Conservation (phyloP, 768 basidiomycete species). For the Austroboletus eburneus region DNA sequence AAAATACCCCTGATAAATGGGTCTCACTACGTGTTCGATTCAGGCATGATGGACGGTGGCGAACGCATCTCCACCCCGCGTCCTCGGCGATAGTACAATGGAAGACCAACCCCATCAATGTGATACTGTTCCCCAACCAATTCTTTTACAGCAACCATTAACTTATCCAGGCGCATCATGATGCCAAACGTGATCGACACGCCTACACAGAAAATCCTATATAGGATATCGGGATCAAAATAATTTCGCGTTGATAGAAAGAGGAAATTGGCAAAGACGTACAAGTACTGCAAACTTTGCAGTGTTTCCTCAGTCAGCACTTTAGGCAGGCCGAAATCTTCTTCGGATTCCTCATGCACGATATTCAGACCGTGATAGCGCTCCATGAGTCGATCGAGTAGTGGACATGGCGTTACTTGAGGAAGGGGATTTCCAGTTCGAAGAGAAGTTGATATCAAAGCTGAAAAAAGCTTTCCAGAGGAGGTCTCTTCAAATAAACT, state of each 20-base stretch:
- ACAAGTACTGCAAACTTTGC: constrained; percentile 77
- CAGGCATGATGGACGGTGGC: neutral
- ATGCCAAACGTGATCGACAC: constrained; percentile 66
- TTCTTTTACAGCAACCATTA: constrained; percentile 82
- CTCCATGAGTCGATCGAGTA: constrained; percentile 43
- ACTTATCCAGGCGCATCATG: constrained; percentile 65
- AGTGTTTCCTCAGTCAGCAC: constrained; percentile 69
- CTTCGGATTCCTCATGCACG: constrained; percentile 66
- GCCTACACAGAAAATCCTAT: constrained; percentile 67
- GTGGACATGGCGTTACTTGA: constrained; percentile 80
- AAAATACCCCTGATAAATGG: too few species aligned
- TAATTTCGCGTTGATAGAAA: neutral
- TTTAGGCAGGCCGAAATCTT: constrained; percentile 69
- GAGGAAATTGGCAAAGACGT: constrained; percentile 24
- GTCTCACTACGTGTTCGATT: neutral
- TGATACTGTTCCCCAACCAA: constrained; percentile 85
- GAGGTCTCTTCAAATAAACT: neutral
- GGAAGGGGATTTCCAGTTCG: constrained; percentile 73
- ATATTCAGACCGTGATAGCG: constrained; percentile 59
- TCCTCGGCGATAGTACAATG: constrained; percentile 18
- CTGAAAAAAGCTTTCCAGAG: constrained; percentile 31
- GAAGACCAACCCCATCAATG: constrained; percentile 61
- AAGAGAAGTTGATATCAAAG: constrained; percentile 72
- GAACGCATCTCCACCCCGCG: constrained; percentile 29
- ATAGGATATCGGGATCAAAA: too few species aligned